Evolutionary conservation across 129 eudicot species (phyloP).

Genomic region (Lactuca saligna): DNA sequence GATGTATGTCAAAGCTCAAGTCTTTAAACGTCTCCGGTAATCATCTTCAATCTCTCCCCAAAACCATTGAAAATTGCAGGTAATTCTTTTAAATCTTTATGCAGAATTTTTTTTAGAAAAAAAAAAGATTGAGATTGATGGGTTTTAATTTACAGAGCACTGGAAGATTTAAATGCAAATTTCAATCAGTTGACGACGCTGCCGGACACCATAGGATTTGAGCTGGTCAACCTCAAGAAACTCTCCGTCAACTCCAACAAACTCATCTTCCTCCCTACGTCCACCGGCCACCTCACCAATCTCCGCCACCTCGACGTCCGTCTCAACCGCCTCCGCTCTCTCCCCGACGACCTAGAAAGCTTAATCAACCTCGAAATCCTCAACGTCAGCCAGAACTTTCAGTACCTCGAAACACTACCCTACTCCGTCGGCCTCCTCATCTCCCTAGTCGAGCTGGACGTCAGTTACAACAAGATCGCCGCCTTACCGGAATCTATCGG

Average conservation of each 20-base stretch:
- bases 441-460: constrained; percentile 74
- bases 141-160: constrained; percentile 28
- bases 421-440: constrained; percentile 80
- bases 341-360: constrained; percentile 90
- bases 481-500: constrained; percentile 70
- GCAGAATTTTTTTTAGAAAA: not conserved
- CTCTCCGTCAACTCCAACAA: constrained; percentile 86
- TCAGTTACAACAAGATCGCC: constrained; percentile 79
- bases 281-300: constrained; percentile 74
- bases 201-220: constrained; percentile 81
- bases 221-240: constrained; percentile 65
- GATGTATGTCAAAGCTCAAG: constrained; percentile 85
- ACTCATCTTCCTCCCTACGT: constrained; percentile 62
- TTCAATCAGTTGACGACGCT: constrained; percentile 64
- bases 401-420: constrained; percentile 52
- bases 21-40: constrained; percentile 80
- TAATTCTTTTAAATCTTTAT: not conserved
- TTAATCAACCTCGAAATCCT: constrained; percentile 68
- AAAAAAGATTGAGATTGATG: not conserved
- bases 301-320: constrained; percentile 79
- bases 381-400: constrained; percentile 89
- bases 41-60: constrained; percentile 62
- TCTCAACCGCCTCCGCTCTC: constrained; percentile 76
- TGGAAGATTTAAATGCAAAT: constrained; percentile 80
- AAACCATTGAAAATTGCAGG: constrained; percentile 92